Base-by-base conservation (phyloP, 2,329 filamentous ascomycete genomes). In the Stemphylium vesicarium region DNA sequence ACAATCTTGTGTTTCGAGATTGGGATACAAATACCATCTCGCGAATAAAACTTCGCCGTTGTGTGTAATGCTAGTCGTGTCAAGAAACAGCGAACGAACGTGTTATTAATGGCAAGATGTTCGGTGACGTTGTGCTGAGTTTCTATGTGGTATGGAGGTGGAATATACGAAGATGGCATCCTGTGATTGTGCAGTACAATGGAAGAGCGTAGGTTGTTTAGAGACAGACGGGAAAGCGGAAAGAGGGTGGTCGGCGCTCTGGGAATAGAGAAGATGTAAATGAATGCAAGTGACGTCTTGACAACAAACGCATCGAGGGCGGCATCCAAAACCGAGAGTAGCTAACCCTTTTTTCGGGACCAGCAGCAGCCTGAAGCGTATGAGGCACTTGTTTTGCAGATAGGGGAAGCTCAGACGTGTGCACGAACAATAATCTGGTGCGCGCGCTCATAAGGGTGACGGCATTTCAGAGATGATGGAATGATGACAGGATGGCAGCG, bases 111-210 rank as follows among this genome's bases (percentile, higher is more conserved):
- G 11, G 70, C 69, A 22, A 74, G 47, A 49, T 65, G 43, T 20
- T 78, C 76, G 53, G 71, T 76, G 35, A 75, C 77, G 62, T 77
- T 42, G 38, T 60, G 60, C 36, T 63, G 57, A 43, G 54, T 39
- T 46, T 63, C 54, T 16, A 55, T 52, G 40, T 58, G 35, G 35
- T 58, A 48, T 52, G 16, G 26, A 55, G 59, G 56, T 12, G 40
- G 49, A 48, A 57, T 39, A 31, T 57, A 59, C 36, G 16, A 37
- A 36, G 47, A 42, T 53, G 59, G 13, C 59, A 62, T 62, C 22
- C 35, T 35, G 33, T 39, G 32, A 29, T 47, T 26, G 4, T 10
- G 18, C 18, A n/a, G 12, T 36, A 3, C 6, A 12, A n/a, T 36
- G 33, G 8, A 33, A n/a, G 31, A 12, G n/a, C 11, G 31, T 12